A percentile compares a stretch with the other conserved stretches of the same genome.
Conservation (phyloP, 176 grass and related monocot genomes). For the Musa itinerans region DNA sequence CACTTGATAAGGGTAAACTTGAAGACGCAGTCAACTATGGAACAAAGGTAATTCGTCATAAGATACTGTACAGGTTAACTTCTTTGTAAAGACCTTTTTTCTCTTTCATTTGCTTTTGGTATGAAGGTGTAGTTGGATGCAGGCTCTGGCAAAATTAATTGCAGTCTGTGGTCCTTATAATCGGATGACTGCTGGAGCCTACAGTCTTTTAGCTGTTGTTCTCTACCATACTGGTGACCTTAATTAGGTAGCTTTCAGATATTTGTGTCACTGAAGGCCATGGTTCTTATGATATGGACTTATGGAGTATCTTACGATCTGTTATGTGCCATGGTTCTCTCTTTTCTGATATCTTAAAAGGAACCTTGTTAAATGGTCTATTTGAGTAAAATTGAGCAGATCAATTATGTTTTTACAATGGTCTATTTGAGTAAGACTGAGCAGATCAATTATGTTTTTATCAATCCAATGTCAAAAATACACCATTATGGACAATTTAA, state of each 20-base stretch:
- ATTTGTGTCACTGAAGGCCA: background rate
- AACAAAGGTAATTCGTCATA: constrained; percentile 54
- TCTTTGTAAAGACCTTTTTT: constrained; percentile 5
- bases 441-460: too few species aligned
- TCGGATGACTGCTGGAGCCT: constrained; percentile 98
- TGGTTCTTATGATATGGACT: background rate
- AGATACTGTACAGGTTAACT: constrained; percentile 12
- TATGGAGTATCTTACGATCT: background rate
- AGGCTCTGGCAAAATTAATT: constrained; percentile 97
- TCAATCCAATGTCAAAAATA: background rate
- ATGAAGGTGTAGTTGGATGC: constrained; percentile 16
- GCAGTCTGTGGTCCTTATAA: constrained; percentile 89
- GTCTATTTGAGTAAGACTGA: background rate
- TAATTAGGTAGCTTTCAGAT: constrained; percentile 57
- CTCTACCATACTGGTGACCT: constrained; percentile 99
- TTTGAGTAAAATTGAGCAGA: background rate
- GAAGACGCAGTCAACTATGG: constrained; percentile 99
- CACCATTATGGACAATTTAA: background rate
- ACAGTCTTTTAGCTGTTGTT: constrained; percentile 97
- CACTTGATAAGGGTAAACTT: constrained; percentile 99
- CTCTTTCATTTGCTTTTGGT: constrained; percentile 8
- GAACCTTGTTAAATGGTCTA: too few species aligned
- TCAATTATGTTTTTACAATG: too few species aligned
- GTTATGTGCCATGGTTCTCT: background rate
- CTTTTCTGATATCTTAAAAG: background rate